Base-by-base conservation (phyloP, 2,329 filamentous ascomycete species). In the Xenosphaeropsis pyriputrescens region DNA sequence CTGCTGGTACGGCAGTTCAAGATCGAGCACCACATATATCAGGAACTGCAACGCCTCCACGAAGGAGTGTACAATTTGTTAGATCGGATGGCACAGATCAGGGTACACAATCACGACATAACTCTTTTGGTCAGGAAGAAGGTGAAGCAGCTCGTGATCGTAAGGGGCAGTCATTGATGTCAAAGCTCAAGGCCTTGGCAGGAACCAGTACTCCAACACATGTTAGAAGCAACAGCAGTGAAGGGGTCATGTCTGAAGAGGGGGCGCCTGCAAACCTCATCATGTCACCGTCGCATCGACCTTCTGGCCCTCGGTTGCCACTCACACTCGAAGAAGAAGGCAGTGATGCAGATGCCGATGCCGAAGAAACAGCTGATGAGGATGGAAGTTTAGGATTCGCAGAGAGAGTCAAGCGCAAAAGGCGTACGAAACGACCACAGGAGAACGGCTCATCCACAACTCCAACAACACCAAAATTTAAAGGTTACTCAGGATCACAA, bases 351-450 rank as follows among this genome's bases (percentile, higher is more conserved):
- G 79, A 82, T 50, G 78, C 81, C 1, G 85, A 91, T 55, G 84
- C 79, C 2, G 88, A 93, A 54, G 85, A 91, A 53, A 93, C 85
- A 33, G 83, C 78, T 0, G 85, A 86, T 37, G 88, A 94, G 52
- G 69, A 68, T n/a, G 61, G 61, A 14, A 50, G 58, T n/a, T 53
- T 60, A 12, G 62, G 64, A 37, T 26, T 26, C 22, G 50, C 58
- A 18, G 49, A 57, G 2, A 71, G 69, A 43, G 65, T 64, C 22
- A 82, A 72, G 57, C 77, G 70, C 56, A 78, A 76, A 56, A 71
- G 74, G 45, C 75, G 72, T 52, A 76, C 67, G 47, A 68, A 70
- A 43, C 64, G 75, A 46, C 71, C 54, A 57, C 64, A 22, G 65
- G 69, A 61, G 57, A 68, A 57, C 50, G 67, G 57, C 42, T 74